phyloP scores from a whole-genome alignment of 2,329 filamentous ascomycete species.

The Penicillium sp. region DNA sequence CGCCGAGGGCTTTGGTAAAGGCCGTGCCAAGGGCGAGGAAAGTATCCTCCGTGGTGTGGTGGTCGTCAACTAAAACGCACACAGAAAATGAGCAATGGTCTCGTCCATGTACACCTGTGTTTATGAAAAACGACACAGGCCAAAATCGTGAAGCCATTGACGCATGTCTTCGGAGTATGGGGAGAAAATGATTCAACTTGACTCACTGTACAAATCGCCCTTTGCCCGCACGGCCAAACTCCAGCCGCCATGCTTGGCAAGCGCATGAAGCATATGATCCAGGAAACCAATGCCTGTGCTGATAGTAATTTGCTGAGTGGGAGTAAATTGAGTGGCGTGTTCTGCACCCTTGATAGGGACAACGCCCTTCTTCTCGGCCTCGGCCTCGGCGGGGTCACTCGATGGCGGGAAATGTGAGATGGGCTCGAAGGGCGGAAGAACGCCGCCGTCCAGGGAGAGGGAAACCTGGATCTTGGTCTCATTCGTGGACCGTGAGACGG shows the following conservation, averaged over 20 bases:
- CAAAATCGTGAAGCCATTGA: too few relatives aligned
- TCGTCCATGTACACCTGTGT: too few relatives aligned
- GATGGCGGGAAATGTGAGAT: constrained; percentile 55
- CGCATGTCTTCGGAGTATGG: too few relatives aligned
- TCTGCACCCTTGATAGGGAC: constrained; percentile 44
- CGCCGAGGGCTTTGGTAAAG: constrained; percentile 73
- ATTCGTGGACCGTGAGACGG: constrained; percentile 85
- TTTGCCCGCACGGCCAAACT: constrained; percentile 74
- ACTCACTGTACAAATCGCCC: constrained; percentile 84
- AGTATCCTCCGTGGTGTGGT: constrained; percentile 94
- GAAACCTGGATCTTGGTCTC: constrained; percentile 95
- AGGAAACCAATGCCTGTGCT: constrained; percentile 95
- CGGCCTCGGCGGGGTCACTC: constrained; percentile 48
- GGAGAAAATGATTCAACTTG: too few relatives aligned
- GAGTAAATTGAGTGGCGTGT: constrained; percentile 79
- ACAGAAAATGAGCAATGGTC: background rate
- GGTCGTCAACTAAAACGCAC: constrained; percentile 71
- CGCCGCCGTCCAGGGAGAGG: constrained; percentile 87
- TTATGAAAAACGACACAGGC: too few relatives aligned
- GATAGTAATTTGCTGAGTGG: constrained; percentile 77
- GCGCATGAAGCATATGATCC: constrained; percentile 96
- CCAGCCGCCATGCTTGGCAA: constrained; percentile 95
- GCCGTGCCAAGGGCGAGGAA: constrained; percentile 84
- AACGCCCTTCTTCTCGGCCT: constrained; percentile 45
- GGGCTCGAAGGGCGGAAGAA: constrained; percentile 41